Percentiles rank a stretch among this genome's conserved stretches.
These are phyloP conservation scores for Xylariaceae sp. DNA, from an alignment of 2,329 filamentous ascomycete genomes.

Conservation along the genomic window DNA sequence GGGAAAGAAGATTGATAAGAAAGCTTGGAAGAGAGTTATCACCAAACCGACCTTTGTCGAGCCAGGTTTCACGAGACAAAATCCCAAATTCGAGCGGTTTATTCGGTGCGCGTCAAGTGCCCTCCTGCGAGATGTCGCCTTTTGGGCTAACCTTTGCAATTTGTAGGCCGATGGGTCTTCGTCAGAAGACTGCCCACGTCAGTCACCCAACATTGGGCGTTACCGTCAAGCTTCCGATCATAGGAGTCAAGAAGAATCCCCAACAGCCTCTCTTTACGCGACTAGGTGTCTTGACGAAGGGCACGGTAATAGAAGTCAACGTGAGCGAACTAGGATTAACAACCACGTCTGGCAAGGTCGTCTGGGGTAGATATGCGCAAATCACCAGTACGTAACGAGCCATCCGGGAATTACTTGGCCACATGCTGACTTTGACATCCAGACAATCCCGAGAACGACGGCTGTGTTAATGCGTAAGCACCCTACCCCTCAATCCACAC, in stretches of 20 bases:
- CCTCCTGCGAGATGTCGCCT: background rate
- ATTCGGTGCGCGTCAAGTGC: background rate
- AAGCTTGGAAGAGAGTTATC: slow-evolving; percentile 18
- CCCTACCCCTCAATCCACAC: background rate
- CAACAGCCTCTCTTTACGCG: slow-evolving; percentile 70
- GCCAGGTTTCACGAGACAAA: background rate
- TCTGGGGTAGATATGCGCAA: slow-evolving; percentile 59
- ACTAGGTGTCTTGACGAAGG: slow-evolving; percentile 43
- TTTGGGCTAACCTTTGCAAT: background rate
- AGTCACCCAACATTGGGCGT: slow-evolving; percentile 30
- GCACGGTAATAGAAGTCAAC: slow-evolving; percentile 78
- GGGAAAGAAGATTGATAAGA: slow-evolving; percentile 70
- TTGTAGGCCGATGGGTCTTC: slow-evolving; percentile 34
- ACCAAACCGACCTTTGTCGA: slow-evolving; percentile 30
- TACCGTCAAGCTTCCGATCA: slow-evolving; percentile 34
- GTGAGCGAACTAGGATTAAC: slow-evolving; percentile 87
- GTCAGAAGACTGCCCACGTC: slow-evolving; percentile 73
- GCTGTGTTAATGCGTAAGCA: slow-evolving; percentile 35
- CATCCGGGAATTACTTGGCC: background rate
- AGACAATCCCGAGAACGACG: slow-evolving; percentile 39
- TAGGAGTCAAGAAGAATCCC: slow-evolving; percentile 66
- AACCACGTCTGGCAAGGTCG: slow-evolving; percentile 85
- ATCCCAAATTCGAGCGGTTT: background rate
- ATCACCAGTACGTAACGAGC: slow-evolving; percentile 30
- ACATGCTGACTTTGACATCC: background rate